Evolutionary conservation across 331 rosid genomes (phyloP), one percentile per base, ranked within the genome.

Genomic region (Arachis monticola): DNA sequence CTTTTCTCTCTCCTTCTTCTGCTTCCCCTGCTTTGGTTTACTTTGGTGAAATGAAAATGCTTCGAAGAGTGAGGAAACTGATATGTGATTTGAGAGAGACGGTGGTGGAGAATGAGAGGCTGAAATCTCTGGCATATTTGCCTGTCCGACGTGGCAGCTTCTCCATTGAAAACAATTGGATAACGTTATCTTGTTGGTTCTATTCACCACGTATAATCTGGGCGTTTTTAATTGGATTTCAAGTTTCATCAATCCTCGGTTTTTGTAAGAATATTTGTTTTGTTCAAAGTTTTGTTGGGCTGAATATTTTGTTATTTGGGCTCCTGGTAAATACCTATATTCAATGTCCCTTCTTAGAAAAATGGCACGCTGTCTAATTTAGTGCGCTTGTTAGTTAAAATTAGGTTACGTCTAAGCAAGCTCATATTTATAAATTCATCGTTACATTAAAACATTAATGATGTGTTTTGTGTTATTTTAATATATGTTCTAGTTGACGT

Each of bases 101-200:
- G 65, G 60, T 12, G 77, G 69, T 13, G 79, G 78, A 50, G 47
- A 68, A 86, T 13, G 87, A 79, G 90, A 64, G 93, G 92, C 81
- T 69, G 82, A 59, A 70, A 71, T 52, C 69, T 81, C 64, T 70
- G 82, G 78, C 72, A 76, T 75, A 64, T 82, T 78, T 78, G 69
- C 57, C 0, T 42, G 79, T 85, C 84, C 87, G 64, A 91, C 82
- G 97, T 93, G 98, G 91, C 89, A 45, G 31, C 77, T 81, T 85
- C 83, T 75, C 79, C 32, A 46, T 51, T 67, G 64, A 53, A 40
- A 59, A 74, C 35, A 10, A 17, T 69, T 42, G 64, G 93, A 87
- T 87, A 91, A 84, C 82, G 85, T 83, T 90, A 94, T 94, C 97
- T 76, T 73, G 38, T 79, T 80, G 76, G 69, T 6, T 8, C 88